Evolutionary conservation across 2,329 filamentous ascomycete genomes (phyloP).

Genomic region (Arachnopeziza araneosa): DNA sequence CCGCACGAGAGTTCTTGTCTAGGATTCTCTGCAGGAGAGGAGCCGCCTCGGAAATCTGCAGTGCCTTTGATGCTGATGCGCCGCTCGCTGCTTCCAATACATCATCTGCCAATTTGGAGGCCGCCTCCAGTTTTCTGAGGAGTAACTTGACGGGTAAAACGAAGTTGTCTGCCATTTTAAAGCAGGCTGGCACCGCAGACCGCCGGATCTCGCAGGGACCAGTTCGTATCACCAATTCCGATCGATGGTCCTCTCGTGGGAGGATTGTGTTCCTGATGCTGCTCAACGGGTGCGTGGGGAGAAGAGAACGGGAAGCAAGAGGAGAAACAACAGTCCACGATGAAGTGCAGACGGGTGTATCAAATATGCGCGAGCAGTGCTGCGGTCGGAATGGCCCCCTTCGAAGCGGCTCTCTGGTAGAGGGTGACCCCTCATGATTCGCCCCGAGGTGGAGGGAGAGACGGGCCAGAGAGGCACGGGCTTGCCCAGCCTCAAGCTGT

Average conservation of each 20-base stretch:
- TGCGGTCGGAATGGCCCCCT: not conserved
- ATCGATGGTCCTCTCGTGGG: not conserved
- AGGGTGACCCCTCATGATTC: not conserved
- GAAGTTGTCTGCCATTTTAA: constrained; percentile 21
- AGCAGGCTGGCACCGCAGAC: not conserved
- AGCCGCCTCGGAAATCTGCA: constrained; percentile 24
- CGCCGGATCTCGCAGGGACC: constrained; percentile 5
- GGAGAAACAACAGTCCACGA: not conserved
- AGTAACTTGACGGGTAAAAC: constrained; percentile 25
- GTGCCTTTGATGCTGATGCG: constrained; percentile 16
- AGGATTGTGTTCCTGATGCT: not conserved
- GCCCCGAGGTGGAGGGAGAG: not conserved
- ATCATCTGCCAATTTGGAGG: constrained; percentile 24
- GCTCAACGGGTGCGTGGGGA: not conserved
- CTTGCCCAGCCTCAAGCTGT: not conserved
- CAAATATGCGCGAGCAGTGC: not conserved
- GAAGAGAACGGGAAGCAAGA: not conserved
- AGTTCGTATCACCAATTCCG: constrained; percentile 3
- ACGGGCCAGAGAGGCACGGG: not conserved
- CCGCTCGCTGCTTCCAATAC: constrained; percentile 19
- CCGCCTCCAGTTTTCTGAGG: constrained; percentile 25
- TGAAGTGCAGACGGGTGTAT: not conserved
- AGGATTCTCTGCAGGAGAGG: constrained; percentile 20
- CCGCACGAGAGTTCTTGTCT: constrained; percentile 17
- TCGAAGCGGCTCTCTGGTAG: not conserved